Evolutionary conservation across 2,329 filamentous ascomycete genomes (phyloP), one percentile per base, ranked within the genome.

Genomic region (Sporothrix euskadiensis): DNA sequence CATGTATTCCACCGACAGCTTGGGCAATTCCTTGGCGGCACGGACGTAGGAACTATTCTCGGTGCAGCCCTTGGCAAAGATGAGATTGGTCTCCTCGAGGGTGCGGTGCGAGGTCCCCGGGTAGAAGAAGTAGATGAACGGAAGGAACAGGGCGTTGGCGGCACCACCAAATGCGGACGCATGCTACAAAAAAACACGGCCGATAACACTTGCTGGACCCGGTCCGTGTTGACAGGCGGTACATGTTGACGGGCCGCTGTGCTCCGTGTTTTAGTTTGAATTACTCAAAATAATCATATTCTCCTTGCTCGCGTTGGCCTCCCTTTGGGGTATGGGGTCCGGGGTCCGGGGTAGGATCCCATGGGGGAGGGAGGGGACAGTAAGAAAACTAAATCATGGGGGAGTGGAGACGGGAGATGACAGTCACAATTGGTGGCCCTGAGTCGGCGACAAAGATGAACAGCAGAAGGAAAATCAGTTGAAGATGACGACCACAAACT

Each of bases 11-110:
- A 83, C 83, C 3, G 83, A 79, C 14, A 90, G 81, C 75, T 84
- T 83, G 0, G 88, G 88, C 73, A 91, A 80, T 68, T 89, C 84
- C 76, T 86, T 82, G 44, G 87, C 86, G 5, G 88, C 88, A 75
- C 83, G 83, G 71, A 90, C 88, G 75, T 90, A 89, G 4, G 84
- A 87, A 5, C 87, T 89, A 1, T 88, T 86, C 80, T 90, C 89
- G 41, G 83, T 79, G 76, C 83, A 84, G 12, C 87, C 88, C 82
- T 89, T 89, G 78, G 85, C 80, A 47, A 81, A 81, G 73, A 92
- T 89, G 73, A 88, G 85, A 77, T 92, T 90, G 80, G 92, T 89
- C 79, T 92, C 90, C 80, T 92, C 90, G 44, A 92, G 83, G 12
- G 84, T 87, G 12, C 87, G 85, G 75, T 80, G 78, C 78, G 52